Evolutionary conservation across 2,329 filamentous ascomycete species (phyloP), one percentile per base, ranked within the genome.

Genomic region (Plectosphaerella plurivora): DNA sequence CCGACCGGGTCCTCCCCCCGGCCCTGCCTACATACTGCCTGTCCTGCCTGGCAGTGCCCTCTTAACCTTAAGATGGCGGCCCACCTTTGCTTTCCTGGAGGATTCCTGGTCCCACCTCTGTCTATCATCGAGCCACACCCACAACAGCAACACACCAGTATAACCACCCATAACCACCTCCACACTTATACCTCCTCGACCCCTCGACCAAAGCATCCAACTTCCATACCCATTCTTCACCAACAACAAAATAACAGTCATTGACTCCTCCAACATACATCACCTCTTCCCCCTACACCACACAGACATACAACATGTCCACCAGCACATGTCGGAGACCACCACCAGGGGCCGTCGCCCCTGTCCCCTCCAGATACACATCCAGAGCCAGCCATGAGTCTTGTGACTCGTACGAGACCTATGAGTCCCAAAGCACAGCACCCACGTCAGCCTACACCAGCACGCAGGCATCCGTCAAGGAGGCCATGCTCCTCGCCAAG

Each of bases 381-480:
- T 75, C 72, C 14, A 67, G 66, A 49, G 66, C 66, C 54, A 77
- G 75, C 60, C 67, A 71, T 54, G 73, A 75, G 44, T 76, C 74
- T 9, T 55, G 74, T 61, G 69, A 53, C 47, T 58, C 57, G 7
- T 58, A 71, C 56, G 73, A 75, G 49, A 76, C 74, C 16, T 73
- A 73, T 55, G 67, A 68, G 48, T 77, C 75, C 10, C 66, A 68
- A 49, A 78, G 74, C 58, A 79, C 77, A 24, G 71, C 74, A 12
- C 72, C 73, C 8, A 77, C 74, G 1, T 78, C 76, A 24, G 55
- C 74, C 35, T 68, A 71, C 54, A 68, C 70, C 45, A 75, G 71
- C 55, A 68, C 72, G 2, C 58, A 65, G 54, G 63, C 72, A 53
- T 70, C 73, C 47, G 60, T 70, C 59, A 66, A 73, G 61, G 59